Evolutionary conservation across 805 yeast genomes (phyloP), one percentile per base, ranked within the genome.

Genomic region (Wickerhamomyces strasburgensis): DNA sequence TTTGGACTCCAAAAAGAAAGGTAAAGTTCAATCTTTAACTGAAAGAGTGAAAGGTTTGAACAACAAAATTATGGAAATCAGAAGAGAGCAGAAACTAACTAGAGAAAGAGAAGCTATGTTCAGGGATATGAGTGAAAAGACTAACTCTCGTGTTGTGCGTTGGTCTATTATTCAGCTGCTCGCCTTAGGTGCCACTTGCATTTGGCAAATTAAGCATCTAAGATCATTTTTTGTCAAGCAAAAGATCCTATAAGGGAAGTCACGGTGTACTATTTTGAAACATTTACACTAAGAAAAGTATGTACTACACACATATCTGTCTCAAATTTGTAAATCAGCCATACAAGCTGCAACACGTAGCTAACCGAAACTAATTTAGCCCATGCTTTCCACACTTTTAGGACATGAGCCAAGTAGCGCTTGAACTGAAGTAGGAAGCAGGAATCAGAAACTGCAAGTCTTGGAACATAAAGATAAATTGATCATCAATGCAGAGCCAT

Each of bases 151-250:
- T 44, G 86, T 83, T 24, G 76, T 81, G 48, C 76, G 73, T 64
- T 83, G 90, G 90, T 75, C 85, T 19, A 52, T 82, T 33, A 57
- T 83, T 38, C 90, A 83, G 64, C 56, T 81, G 42, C 29, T 77
- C 29, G 84, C 79, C 4, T 68, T 83, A 53, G 69, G 75, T 26
- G 78, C 72, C 32, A 78, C 87, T 19, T 82, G 90, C 58, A 68
- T 72, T 33, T 81, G 84, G 77, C 93, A 83, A 64, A 64, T 83
- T 60, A 75, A 75, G 39, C 86, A 81, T 56, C 71, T 83, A 64
- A 77, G 81, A 66, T 65, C 81, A 14, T 83, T 80, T 67, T 83
- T 83, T 51, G 88, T 82, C 47, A 83, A 83, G 60, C 89, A 83
- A 62, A 83, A 83, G 60, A 65, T 65, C 58, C 46, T 44, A 21